Evolutionary conservation across 1,284 basidiomycete species (phyloP), one percentile per base, ranked within the genome.

Genomic region (Fomes fomentarius): DNA sequence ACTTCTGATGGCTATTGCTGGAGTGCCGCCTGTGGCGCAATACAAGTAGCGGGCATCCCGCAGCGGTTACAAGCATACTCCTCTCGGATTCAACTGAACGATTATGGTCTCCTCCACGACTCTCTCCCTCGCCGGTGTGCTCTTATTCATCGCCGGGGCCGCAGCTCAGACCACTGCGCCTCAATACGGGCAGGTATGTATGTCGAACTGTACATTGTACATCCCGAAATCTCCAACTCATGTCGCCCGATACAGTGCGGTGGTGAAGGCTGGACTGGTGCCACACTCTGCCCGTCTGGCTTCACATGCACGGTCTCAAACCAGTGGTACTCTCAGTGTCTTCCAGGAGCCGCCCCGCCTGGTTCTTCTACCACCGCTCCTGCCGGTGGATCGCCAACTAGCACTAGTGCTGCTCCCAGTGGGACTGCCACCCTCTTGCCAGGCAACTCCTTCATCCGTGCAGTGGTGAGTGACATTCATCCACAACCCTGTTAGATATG

Each of bases 371-470:
- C 63, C 10, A 50, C 57, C 31, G 60, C 68, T 0, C 50, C 63
- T 9, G 63, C n/a, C n/a, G n/a, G 66, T 14, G 60, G 60, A 26
- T 52, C 62, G 15, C 56, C 65, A 7, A 64, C 70, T 4, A 68
- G 71, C 3, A 67, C 75, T 3, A 67, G 74, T 2, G 68, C 71
- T n/a, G 68, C 73, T 15, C 58, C 66, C 5, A 72, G 74, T 19
- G 73, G 74, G 6, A 71, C 76, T 9, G 60, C 79, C 2, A 82
- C 81, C 2, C 76, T 85, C 21, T 68, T 71, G 12, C 66, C 82
- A 7, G 79, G 78, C 25, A 78, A 80, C 57, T 80, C 81, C 9
- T 86, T 82, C 72, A 80, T 86, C 61, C 80, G 83, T 44, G 81
- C 83, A 10, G 83, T 84, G 30, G 83, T 83, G 66, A 55, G 80